Evolutionary conservation across 371 early-diverging fungal species (phyloP).

Genomic region (Mortierella sp.): DNA sequence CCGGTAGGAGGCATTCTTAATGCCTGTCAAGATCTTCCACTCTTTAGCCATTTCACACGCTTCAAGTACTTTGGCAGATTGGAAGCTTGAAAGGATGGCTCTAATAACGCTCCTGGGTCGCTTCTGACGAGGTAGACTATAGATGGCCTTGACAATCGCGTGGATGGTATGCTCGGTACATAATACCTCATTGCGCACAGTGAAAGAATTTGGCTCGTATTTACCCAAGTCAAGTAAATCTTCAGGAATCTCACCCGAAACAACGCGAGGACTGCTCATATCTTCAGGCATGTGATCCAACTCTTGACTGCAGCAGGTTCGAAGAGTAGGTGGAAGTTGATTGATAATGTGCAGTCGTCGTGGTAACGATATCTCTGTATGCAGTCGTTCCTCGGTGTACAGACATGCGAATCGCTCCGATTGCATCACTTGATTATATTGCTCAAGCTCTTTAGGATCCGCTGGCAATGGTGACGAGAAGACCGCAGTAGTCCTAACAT

Average conservation of each 20-base stretch:
- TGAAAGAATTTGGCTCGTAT: not conserved
- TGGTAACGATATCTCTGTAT: conserved; percentile 27
- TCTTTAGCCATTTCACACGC: conserved; percentile 30
- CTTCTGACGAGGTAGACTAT: conserved; percentile 19
- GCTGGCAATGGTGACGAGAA: conserved; percentile 10
- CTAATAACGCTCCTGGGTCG: conserved; percentile 29
- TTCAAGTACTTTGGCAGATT: not conserved
- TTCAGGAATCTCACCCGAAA: not conserved
- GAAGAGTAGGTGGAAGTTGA: conserved; percentile 35
- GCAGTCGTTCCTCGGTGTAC: conserved; percentile 32
- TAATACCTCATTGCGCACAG: conserved; percentile 19
- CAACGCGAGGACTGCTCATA: not conserved
- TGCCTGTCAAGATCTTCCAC: conserved; percentile 32
- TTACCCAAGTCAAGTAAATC: not conserved
- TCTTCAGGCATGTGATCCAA: conserved; percentile 19
- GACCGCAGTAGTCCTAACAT: not conserved
- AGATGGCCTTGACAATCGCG: conserved; percentile 38
- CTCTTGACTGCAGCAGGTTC: conserved; percentile 17
- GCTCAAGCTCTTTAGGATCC: conserved; percentile 13
- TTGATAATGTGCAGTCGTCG: conserved; percentile 15
- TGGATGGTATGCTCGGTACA: conserved; percentile 24
- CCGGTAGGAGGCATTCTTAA: conserved; percentile 18
- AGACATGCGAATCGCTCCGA: conserved; percentile 18
- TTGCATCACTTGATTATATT: conserved; percentile 13
- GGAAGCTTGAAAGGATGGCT: conserved; percentile 21